Base-by-base conservation (phyloP, 78 protist genomes). In the Dictyostelium intermedium region DNA sequence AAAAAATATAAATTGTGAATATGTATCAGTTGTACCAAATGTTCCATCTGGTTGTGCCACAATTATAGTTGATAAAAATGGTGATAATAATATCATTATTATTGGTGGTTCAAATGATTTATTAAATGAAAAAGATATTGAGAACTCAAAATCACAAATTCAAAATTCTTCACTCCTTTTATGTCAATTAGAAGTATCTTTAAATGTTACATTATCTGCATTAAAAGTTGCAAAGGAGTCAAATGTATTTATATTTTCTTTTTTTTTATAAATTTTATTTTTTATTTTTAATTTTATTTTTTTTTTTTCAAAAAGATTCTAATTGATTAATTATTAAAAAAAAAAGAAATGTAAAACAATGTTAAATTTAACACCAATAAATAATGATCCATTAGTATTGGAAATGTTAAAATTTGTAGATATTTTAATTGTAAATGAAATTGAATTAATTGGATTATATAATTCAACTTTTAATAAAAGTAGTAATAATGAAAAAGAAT, bases 1-100 rank as follows among this genome's bases (percentile, higher is more conserved):
- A 3, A 69, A 47, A 25, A 53, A 53, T 32, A 84, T 92, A 18
- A 32, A 77, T 74, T 30, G 53, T 10, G 25, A 66, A 25, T 41
- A 60, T 70, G 81, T 92, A 13, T 25, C 82, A n/a, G 45, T 53
- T 43, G 83, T 53, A 14, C 1, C 25, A 30, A 84, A 70, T 70
- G 85, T 92, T 3, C 86, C 96, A 50, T 81, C 91, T 13, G 96
- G 96, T 39, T 61, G 85, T 74, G 96, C 96, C 27, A 76, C 96
- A 10, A 92, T 92, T 41, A 92, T 82, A 23, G 96, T 92, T 25
- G 96, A 92, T 81, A 84, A 50, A 41, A 43, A 85, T 23, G 96
- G 96, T 45, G 72, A 76, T 23, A 92, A 92, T 77, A 69, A 85
- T 10, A 92, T 92, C 39, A 86, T 92, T 27, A 92, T 92, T 39